Evolutionary conservation across 805 yeast species (phyloP).

Genomic region (Yarrowia alimentaria): DNA sequence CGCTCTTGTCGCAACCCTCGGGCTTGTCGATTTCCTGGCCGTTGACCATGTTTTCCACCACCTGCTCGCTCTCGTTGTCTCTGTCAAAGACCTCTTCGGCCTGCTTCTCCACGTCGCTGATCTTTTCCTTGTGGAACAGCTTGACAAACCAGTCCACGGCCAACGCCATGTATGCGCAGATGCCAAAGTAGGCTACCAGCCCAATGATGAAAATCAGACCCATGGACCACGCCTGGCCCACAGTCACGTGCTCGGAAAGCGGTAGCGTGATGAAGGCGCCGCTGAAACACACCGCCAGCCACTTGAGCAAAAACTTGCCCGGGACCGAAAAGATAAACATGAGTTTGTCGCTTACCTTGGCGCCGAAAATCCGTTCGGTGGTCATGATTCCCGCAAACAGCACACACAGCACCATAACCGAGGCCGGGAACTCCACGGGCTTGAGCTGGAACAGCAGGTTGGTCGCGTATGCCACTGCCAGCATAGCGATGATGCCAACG

Average conservation of each 20-base stretch:
- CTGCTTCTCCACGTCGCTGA: conserved; percentile 7
- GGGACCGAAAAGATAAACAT: conserved; percentile 14
- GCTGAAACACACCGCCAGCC: conserved; percentile 18
- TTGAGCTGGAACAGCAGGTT: conserved; percentile 22
- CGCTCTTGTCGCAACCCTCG: conserved; percentile 3
- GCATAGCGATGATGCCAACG: conserved; percentile 13
- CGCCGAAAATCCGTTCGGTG: conserved; percentile 8
- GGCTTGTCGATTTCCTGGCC: too few relatives aligned
- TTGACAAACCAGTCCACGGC: conserved; percentile 7
- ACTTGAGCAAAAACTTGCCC: conserved; percentile 13
- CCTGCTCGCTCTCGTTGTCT: neutral
- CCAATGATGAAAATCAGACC: conserved; percentile 25
- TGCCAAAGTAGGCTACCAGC: conserved; percentile 4
- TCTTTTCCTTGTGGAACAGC: conserved; percentile 3
- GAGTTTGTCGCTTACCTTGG: neutral
- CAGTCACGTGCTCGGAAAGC: conserved; percentile 6
- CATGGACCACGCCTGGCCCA: conserved; percentile 26
- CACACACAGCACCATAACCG: conserved; percentile 19
- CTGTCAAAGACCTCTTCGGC: neutral
- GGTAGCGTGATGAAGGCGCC: conserved; percentile 24
- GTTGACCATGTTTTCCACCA: conserved; percentile 6
- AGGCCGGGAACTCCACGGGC: conserved; percentile 17
- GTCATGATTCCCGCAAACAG: conserved; percentile 10
- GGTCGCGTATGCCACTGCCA: conserved; percentile 5
- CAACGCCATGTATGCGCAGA: conserved; percentile 19